Conservation (phyloP, 1,284 basidiomycete species). For the Marasmius tenuissimus region DNA sequence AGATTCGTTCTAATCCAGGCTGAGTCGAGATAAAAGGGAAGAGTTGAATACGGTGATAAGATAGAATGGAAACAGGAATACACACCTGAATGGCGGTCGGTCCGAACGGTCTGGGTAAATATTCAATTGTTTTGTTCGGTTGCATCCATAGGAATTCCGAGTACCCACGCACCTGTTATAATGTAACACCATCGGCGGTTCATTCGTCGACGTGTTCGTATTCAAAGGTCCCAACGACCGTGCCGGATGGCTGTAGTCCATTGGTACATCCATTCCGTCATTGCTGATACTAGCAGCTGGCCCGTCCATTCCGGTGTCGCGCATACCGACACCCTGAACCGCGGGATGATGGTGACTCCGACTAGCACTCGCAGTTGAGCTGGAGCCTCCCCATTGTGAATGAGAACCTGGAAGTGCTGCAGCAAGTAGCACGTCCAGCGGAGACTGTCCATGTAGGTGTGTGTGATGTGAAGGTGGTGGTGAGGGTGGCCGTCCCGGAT, state of each 20-base stretch:
- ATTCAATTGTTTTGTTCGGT: background rate
- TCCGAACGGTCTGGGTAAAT: constrained; percentile 8
- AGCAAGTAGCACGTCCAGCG: constrained; percentile 7
- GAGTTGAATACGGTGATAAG: background rate
- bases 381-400: background rate
- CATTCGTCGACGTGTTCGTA: background rate
- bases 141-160: background rate
- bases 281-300: background rate
- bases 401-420: constrained; percentile 3
- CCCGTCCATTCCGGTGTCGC: too few relatives aligned
- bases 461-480: background rate
- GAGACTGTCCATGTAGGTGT: background rate
- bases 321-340: too few relatives aligned
- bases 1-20: constrained; percentile 13
- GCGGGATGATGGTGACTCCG: too few relatives aligned
- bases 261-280: background rate
- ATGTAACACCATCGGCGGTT: constrained; percentile 10
- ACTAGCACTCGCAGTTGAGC: too few relatives aligned
- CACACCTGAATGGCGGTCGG: constrained; percentile 12
- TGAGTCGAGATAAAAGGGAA: background rate
- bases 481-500: too few relatives aligned
- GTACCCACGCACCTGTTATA: constrained; percentile 5
- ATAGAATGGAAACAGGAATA: background rate
- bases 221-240: background rate
- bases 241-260: background rate